Evolutionary conservation across 345 rosid genomes (phyloP), one percentile per base, ranked within the genome.

Genomic region (Eucalyptus brandiana): DNA sequence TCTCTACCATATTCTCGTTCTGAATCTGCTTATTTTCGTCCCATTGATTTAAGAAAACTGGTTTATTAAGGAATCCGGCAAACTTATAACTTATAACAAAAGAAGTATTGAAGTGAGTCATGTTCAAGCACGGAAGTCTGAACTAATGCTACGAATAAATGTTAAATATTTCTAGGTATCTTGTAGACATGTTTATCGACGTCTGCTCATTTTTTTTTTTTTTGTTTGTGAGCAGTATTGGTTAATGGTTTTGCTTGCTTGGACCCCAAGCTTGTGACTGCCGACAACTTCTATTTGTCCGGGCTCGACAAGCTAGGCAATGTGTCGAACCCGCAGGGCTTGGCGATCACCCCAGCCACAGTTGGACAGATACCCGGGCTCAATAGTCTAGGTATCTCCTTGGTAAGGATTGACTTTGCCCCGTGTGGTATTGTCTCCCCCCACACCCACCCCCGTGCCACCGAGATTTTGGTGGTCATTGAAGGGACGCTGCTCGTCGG

Each of bases 191-290:
- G 45, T 76, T 76, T 40, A 37, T 15, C 42, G 13, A 69, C 30
- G 30, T 88, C 18, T 18, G 5, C 47, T 50, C 34, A 28, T n/a
- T n/a, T n/a, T n/a, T n/a, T 12, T 17, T 12, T 30, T 21, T 7
- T 19, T 18, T 26, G 48, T 28, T 37, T 24, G 30, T 80, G 34
- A 1, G 44, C 91, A 91, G 92, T 65, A 17, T 21, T 54, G 45
- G 92, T 91, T 32, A 91, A 91, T 51, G 92, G 91, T 12, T 60
- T 54, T 17, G 51, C 89, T 26, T 89, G 92, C 88, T 17, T 76
- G 49, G 88, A 89, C 62, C 21, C 91, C 1, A 88, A 91, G 83
- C 87, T 88, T 24, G 92, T 62, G 34, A 28, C 88, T 16, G 88
- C 92, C 37, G 37, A n/a, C 48, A 69, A 89, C 44, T 91, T 91